A percentile compares a stretch with the other conserved stretches of the same genome.
Conservation (phyloP, 768 basidiomycete genomes). For the Kwoniella sp. region DNA sequence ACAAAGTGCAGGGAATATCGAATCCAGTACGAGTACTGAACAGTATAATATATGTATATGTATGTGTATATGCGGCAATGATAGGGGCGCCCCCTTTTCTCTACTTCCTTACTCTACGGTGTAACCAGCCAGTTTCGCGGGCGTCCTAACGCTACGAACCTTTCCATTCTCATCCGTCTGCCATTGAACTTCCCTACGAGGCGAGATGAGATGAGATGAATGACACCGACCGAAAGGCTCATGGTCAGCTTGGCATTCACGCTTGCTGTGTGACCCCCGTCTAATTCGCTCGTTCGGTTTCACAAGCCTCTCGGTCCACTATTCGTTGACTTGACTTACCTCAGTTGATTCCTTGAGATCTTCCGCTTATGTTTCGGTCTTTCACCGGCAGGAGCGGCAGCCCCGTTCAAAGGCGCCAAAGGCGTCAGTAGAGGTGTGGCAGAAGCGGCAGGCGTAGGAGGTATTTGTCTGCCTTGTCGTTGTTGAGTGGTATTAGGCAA, state of each 20-base stretch:
- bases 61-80: too few species aligned
- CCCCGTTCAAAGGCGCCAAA: too few species aligned
- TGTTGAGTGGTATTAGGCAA: not conserved
- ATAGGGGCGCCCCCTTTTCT: too few species aligned
- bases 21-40: not conserved
- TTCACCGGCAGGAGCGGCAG: slow-evolving; percentile 11
- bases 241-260: too few species aligned
- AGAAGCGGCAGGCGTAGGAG: not conserved
- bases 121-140: slow-evolving; percentile 21
- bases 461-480: not conserved
- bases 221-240: too few species aligned
- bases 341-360: slow-evolving; percentile 47
- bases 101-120: slow-evolving; percentile 19
- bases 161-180: slow-evolving; percentile 45
- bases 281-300: too few species aligned
- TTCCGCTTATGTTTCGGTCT: slow-evolving; percentile 48
- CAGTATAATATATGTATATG: too few species aligned
- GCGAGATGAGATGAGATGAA: too few species aligned
- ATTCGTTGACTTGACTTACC: slow-evolving; percentile 30
- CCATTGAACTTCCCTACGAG: slow-evolving; percentile 45
- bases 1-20: not conserved
- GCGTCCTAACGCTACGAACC: slow-evolving; percentile 29
- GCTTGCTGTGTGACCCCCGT: too few species aligned
- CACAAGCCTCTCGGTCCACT: too few species aligned
- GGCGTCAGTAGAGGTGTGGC: too few species aligned